A percentile compares a stretch with the other conserved stretches of the same genome.
phyloP scores from a whole-genome alignment of 148 eudicot species.

The Polygonum maritimum region DNA sequence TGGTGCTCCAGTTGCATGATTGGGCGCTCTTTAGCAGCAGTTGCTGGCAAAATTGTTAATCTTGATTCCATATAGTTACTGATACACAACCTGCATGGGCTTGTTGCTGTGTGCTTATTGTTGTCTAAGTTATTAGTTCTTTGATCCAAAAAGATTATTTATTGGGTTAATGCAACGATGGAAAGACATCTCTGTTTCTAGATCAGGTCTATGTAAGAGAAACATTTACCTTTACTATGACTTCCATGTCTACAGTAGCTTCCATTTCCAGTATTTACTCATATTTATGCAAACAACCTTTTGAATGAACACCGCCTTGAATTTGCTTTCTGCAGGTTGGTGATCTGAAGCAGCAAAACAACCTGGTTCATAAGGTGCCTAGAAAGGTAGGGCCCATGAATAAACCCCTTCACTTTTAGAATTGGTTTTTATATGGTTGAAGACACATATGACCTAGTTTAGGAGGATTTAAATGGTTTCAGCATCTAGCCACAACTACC shows the following conservation, averaged over 20 bases:
- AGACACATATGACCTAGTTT: background rate
- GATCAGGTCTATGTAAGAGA: background rate
- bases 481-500: too few relatives aligned
- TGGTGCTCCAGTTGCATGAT: background rate
- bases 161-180: too few relatives aligned
- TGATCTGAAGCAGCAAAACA: slow-evolving; percentile 43
- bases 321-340: slow-evolving; percentile 33
- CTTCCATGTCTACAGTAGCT: background rate
- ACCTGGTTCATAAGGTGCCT: slow-evolving; percentile 63
- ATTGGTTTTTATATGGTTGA: background rate
- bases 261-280: background rate
- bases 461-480: background rate
- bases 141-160: background rate
- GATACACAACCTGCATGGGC: background rate
- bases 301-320: background rate
- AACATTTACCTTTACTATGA: background rate
- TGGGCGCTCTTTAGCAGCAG: background rate
- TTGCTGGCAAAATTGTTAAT: background rate
- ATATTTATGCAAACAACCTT: background rate
- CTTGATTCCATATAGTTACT: background rate
- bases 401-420: background rate
- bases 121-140: background rate
- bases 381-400: slow-evolving; percentile 32
- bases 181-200: too few relatives aligned
- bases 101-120: background rate